Evolutionary conservation across 768 basidiomycete species (phyloP), one percentile per base, ranked within the genome.

Genomic region (Rhizopogon rudus): DNA sequence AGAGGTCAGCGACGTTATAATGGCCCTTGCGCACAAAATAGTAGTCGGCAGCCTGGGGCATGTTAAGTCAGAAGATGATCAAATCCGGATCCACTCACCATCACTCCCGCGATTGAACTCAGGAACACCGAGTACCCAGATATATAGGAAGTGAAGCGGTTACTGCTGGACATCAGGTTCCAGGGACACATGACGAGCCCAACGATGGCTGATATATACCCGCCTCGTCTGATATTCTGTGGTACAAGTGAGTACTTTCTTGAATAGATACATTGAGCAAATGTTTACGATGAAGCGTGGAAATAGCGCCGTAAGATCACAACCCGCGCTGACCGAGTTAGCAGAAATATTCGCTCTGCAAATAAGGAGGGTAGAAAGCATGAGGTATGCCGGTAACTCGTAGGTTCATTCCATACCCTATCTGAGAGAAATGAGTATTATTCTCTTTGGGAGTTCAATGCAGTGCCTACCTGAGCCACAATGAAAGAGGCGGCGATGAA

Each of bases 61-160:
- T 14, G 12, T 22, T 6, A 14, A 16, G 29, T 33, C 5, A 16
- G 1, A 20, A 31, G 14, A 33, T 13, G 31, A 35, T 49, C 17
- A 33, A 3, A 33, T 16, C 29, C 8, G 29, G 4, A 10, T 35
- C 12, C 31, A 14, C 22, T 53, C 20, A 82, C 82, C 82, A 88
- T 87, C 37, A 88, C 86, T 16, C 86, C 85, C n/a, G 83, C 84
- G 63, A 91, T 88, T 25, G 87, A 87, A 52, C 82, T 84, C 42
- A 88, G 73, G 76, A 86, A 90, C 50, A 87, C 87, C 5, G 83
- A 84, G 68, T 88, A 91, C 6, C 86, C 85, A 8, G 84, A 85
- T 22, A 91, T 80, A 66, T 90, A 90, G 35, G 86, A 84, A 13
- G 86, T 83, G 69, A 91, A 90, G 56, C 75, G 80, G 67, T 82